Evolutionary conservation across 2,329 filamentous ascomycete species (phyloP).

Genomic region (Cyclaneusma minus): DNA sequence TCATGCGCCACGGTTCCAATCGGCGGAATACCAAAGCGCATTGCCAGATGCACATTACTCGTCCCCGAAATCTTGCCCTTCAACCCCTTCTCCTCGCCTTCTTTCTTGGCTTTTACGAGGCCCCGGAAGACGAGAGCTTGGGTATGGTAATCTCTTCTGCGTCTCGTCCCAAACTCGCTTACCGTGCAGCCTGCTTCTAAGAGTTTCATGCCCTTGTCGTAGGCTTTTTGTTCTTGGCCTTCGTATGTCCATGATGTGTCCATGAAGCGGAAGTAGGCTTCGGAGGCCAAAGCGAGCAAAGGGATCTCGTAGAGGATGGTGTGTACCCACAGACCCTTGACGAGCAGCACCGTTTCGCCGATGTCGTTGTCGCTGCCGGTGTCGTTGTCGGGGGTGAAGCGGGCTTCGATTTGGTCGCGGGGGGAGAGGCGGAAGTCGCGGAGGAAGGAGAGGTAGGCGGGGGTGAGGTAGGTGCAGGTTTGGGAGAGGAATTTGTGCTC

Average conservation of each 20-base stretch:
- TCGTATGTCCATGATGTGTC: constrained; percentile 85
- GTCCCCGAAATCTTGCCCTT: constrained; percentile 69
- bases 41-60: constrained; percentile 93
- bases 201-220: constrained; percentile 61
- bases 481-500: constrained; percentile 67
- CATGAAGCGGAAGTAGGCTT: constrained; percentile 95
- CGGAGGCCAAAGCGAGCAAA: constrained; percentile 76
- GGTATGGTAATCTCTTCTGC: constrained; percentile 85
- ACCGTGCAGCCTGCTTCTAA: constrained; percentile 74
- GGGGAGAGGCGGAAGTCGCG: constrained; percentile 70
- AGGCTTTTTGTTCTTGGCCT: constrained; percentile 74
- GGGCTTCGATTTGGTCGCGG: constrained; percentile 63
- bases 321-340: constrained; percentile 77
- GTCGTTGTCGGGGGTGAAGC: constrained; percentile 37
- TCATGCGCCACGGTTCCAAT: constrained; percentile 90
- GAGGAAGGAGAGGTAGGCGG: constrained; percentile 68
- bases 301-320: constrained; percentile 98
- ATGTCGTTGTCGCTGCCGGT: constrained; percentile 47
- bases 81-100: constrained; percentile 47
- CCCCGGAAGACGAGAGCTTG: constrained; percentile 86
- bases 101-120: constrained; percentile 61
- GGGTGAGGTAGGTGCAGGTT: constrained; percentile 66
- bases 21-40: constrained; percentile 73
- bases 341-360: constrained; percentile 62
- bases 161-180: constrained; percentile 85